phyloP scores from a whole-genome alignment of 306 rosid genomes.

The Purshia tridentata region DNA sequence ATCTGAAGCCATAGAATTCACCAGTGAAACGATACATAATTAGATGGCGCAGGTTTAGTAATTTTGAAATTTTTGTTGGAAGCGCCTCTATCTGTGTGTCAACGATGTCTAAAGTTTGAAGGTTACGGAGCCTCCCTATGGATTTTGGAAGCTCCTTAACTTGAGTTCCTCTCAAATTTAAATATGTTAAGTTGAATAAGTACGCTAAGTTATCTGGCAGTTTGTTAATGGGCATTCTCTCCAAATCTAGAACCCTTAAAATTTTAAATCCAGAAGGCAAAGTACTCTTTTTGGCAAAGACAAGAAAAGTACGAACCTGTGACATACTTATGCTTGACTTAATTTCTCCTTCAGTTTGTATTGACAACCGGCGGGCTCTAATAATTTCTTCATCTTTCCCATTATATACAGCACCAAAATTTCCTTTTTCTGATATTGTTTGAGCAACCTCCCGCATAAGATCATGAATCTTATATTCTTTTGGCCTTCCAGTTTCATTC shows the following conservation, averaged over 20 bases:
- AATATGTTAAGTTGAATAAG: conserved; percentile 22
- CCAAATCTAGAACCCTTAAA: conserved; percentile 22
- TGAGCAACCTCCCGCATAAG: conserved; percentile 27
- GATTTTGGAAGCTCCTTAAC: conserved; percentile 24
- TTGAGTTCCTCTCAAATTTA: conserved; percentile 14
- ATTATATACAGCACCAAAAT: background rate
- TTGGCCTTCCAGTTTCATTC: conserved; percentile 1
- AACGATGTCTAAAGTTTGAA: conserved; percentile 17
- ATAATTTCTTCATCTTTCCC: background rate
- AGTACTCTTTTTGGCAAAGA: background rate
- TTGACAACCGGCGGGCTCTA: conserved; percentile 3
- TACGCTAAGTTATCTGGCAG: background rate
- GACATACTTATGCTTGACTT: conserved; percentile 8
- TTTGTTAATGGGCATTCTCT: background rate
- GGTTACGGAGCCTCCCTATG: conserved; percentile 25
- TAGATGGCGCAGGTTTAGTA: background rate
- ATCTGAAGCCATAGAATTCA: background rate
- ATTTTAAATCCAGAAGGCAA: conserved; percentile 9
- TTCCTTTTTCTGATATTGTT: conserved; percentile 11
- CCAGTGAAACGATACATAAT: background rate
- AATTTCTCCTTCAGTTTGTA: conserved; percentile 2
- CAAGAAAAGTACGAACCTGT: conserved; percentile 8
- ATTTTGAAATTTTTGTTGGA: conserved; percentile 6
- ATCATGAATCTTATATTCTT: conserved; percentile 29
- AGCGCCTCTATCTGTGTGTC: background rate